Conservation (phyloP, 331 rosid species). For the Spiraea crenata region DNA sequence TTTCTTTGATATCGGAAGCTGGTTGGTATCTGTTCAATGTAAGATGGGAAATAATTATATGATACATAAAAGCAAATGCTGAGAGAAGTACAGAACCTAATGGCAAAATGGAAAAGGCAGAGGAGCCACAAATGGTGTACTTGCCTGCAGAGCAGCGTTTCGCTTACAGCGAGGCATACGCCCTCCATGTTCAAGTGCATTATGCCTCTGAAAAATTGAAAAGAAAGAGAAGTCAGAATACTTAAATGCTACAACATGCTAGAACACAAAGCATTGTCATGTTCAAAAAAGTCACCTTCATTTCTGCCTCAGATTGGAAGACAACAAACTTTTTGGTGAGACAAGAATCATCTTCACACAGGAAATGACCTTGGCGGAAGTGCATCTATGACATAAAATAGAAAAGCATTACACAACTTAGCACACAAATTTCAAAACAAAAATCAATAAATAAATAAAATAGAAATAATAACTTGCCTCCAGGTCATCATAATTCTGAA, state of each 20-base stretch:
- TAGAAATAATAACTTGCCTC: conserved; percentile 60
- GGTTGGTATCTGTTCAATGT: conserved; percentile 71
- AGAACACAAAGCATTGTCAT: conserved; percentile 14
- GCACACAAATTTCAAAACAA: conserved; percentile 1
- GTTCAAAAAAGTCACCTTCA: conserved; percentile 66
- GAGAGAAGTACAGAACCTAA: neutral
- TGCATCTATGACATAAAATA: conserved; percentile 58
- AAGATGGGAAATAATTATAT: neutral
- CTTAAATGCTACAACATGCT: neutral
- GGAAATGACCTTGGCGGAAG: conserved; percentile 85
- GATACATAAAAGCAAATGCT: neutral
- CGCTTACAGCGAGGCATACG: conserved; percentile 93
- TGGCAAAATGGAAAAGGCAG: neutral
- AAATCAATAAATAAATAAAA: conserved; percentile 23
- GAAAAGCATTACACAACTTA: neutral
- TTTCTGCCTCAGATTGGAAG: conserved; percentile 78
- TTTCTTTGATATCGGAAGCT: conserved; percentile 67
- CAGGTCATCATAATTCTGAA: conserved; percentile 84
- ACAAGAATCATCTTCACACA: conserved; percentile 96
- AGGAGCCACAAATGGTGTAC: conserved; percentile 4
- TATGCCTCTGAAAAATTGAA: conserved; percentile 65
- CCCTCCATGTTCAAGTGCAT: conserved; percentile 90
- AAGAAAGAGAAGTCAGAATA: conserved; percentile 6
- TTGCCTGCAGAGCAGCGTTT: conserved; percentile 94
- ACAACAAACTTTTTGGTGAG: conserved; percentile 85